phyloP scores from a whole-genome alignment of 2,329 filamentous ascomycete species.

The Sclerotinia glacialis region DNA sequence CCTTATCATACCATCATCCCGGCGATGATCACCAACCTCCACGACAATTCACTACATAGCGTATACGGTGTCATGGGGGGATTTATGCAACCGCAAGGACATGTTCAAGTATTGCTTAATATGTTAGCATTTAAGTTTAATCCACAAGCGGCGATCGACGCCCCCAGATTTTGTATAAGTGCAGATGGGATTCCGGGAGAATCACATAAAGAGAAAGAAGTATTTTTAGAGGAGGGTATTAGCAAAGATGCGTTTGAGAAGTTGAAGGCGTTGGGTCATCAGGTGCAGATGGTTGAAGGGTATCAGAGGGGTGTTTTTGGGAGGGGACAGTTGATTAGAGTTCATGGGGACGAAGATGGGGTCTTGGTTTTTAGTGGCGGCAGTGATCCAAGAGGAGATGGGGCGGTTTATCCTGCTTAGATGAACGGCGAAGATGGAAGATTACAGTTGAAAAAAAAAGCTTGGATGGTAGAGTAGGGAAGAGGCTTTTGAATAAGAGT shows the following conservation, averaged over 20 bases:
- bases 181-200: conserved; percentile 62
- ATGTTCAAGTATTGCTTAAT: conserved; percentile 88
- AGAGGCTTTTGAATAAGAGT: too few species aligned
- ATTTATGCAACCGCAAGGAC: conserved; percentile 97
- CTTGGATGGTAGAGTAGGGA: too few species aligned
- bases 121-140: conserved; percentile 78
- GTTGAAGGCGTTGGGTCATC: conserved; percentile 68
- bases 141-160: conserved; percentile 85
- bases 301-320: conserved; percentile 71
- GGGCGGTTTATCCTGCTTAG: conserved; percentile 55
- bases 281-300: conserved; percentile 65
- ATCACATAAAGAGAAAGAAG: conserved; percentile 53
- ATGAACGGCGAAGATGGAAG: neutral
- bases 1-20: conserved; percentile 99
- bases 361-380: conserved; percentile 80
- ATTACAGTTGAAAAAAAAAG: too few species aligned
- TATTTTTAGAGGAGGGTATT: conserved; percentile 84
- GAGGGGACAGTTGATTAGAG: conserved; percentile 80
- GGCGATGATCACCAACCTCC: conserved; percentile 75
- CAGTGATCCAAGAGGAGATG: conserved; percentile 85
- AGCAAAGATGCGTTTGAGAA: conserved; percentile 63
- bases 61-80: conserved; percentile 97
- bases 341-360: conserved; percentile 61
- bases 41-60: conserved; percentile 72
- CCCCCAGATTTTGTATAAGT: conserved; percentile 85